phyloP scores from a whole-genome alignment of 768 basidiomycete species.

The Phanerochaete sordida region DNA sequence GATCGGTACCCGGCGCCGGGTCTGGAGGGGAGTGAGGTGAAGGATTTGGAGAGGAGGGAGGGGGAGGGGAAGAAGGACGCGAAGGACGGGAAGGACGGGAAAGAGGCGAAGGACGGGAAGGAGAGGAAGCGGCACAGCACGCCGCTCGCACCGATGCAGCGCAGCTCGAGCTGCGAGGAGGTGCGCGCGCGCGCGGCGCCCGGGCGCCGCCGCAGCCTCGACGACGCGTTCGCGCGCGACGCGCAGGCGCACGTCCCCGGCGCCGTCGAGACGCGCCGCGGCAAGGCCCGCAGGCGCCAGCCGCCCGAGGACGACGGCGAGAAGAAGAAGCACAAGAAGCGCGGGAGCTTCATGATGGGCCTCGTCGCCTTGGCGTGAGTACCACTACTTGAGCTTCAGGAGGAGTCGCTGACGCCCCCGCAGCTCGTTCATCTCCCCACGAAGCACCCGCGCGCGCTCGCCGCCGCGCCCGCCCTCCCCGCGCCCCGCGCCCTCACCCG shows the following conservation, averaged over 20 bases:
- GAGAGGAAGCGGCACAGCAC: background rate
- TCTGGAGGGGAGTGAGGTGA: background rate
- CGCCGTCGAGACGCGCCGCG: background rate
- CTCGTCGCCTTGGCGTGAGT: constrained; percentile 51
- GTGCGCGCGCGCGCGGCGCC: background rate
- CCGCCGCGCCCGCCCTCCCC: background rate
- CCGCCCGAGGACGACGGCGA: background rate
- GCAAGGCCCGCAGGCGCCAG: background rate
- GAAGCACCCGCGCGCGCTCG: background rate
- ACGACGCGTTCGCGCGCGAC: background rate
- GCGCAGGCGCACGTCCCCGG: background rate
- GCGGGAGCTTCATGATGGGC: constrained; percentile 67
- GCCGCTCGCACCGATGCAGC: background rate
- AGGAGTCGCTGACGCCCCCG: constrained; percentile 7
- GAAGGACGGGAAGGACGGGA: background rate
- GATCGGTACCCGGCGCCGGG: background rate
- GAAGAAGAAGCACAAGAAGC: constrained; percentile 57
- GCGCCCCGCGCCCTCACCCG: constrained; percentile 10
- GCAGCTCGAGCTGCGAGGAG: background rate
- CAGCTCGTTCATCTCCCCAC: constrained; percentile 12
- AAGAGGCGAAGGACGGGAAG: background rate
- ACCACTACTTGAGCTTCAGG: background rate
- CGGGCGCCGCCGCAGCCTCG: background rate
- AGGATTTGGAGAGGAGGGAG: background rate
- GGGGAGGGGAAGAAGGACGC: background rate